Base-by-base conservation (phyloP, 2,329 filamentous ascomycete genomes). In the Ampelomyces quisqualis region DNA sequence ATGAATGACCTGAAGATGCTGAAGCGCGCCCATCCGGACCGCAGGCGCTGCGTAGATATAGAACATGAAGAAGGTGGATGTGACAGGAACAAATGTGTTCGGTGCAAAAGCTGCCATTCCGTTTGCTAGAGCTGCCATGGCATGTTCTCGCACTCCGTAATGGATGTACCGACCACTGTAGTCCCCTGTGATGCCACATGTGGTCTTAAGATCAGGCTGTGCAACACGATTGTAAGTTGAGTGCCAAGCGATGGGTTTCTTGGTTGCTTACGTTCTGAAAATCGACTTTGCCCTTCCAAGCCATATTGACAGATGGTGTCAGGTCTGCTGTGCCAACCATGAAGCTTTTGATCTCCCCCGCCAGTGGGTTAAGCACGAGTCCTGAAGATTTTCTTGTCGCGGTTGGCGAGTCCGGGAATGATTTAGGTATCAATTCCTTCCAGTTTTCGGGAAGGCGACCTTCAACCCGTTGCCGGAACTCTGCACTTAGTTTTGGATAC, bases 331-430 rank as follows among this genome's bases (percentile, higher is more conserved):
- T 55, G 76, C 87, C 73, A 79, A 95, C 89, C 73, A 93, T 85
- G 85, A 97, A 97, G 61, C 77, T 77, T 80, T 96, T 96, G 58
- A 96, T 73, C 72, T 95, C 90, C 64, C 96, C 85, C 43, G 77
- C 76, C 3, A 81, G 60, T 0, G 77, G 77, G 46, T 80, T 81
- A 49, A 72, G 73, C 1, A 76, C 71, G 3, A 77, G 52, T 0
- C 76, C 76, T 5, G 73, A 70, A 0, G 75, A 76, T 48, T 77
- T 77, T 35, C 77, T 67, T 2, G 76, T 75, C 0, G 77, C 65
- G 1, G 76, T 80, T 0, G 72, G 70, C 7, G 65, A 62, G 2
- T 68, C 71, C 0, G 77, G 72, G 47, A 79, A 72, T 32, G 69
- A 65, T 38, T 68, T 71, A 8, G 76, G 79, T 31, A 80, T 74